These are phyloP conservation scores for Paspalum notatum DNA, from an alignment of 176 grass and related monocot genomes.

Conservation along the genomic window DNA sequence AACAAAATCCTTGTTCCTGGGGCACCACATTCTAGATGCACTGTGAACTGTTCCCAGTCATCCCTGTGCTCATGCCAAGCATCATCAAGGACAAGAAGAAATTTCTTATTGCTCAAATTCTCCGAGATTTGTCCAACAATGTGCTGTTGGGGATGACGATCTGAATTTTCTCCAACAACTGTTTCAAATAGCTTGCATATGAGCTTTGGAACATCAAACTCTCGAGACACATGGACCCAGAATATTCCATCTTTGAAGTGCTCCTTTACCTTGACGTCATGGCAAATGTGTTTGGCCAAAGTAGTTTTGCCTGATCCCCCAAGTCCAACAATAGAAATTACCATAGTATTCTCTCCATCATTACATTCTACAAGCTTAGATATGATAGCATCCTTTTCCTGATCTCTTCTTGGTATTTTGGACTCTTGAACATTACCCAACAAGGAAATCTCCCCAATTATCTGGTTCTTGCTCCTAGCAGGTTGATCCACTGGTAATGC, in stretches of 20 bases:
- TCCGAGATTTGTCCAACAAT: neutral
- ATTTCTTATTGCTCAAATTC: neutral
- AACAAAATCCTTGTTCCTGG: constrained; percentile 29
- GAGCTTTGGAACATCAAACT: constrained; percentile 13
- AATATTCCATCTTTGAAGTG: constrained; percentile 11
- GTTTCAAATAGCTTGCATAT: neutral
- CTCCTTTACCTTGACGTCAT: neutral
- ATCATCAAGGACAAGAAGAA: constrained; percentile 33
- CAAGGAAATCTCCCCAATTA: neutral
- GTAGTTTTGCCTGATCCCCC: constrained; percentile 46
- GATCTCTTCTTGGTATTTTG: constrained; percentile 10
- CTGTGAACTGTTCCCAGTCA: constrained; percentile 22
- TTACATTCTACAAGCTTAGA: neutral
- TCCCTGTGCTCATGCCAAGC: constrained; percentile 4
- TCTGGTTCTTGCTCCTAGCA: fast-evolving
- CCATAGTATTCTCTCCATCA: neutral
- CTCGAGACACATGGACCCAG: constrained; percentile 34
- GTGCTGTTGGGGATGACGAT: neutral
- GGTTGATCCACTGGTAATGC: neutral
- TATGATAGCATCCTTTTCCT: constrained; percentile 1
- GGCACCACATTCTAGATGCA: neutral
- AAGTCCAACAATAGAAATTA: constrained; percentile 29
- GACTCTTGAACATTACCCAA: neutral
- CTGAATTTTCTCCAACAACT: neutral
- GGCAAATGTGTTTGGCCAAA: constrained; percentile 11